phyloP scores from a whole-genome alignment of 495 filamentous ascomycete genomes.

The Extremus antarcticus region DNA sequence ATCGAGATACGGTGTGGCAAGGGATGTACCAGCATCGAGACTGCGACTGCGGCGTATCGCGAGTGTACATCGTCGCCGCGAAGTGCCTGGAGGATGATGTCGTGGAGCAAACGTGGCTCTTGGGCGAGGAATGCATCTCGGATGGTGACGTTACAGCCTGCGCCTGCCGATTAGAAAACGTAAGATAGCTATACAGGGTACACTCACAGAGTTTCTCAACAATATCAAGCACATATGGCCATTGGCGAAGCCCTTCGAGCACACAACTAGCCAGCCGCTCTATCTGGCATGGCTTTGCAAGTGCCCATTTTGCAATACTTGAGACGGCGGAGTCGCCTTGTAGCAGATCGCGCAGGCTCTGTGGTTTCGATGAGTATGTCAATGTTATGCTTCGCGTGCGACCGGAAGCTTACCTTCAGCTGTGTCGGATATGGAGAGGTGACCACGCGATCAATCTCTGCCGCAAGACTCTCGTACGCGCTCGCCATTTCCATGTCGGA shows the following conservation, averaged over 20 bases:
- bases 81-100: conserved; percentile 22
- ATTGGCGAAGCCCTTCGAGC: conserved; percentile 21
- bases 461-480: background rate
- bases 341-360: conserved; percentile 23
- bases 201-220: conserved; percentile 23
- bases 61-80: background rate
- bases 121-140: conserved; percentile 19
- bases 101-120: conserved; percentile 21
- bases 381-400: background rate
- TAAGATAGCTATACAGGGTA: too few relatives aligned
- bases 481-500: background rate
- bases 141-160: conserved; percentile 20
- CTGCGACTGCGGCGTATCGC: conserved; percentile 5
- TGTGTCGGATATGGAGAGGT: conserved; percentile 14
- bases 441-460: conserved; percentile 12
- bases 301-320: conserved; percentile 16
- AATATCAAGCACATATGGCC: conserved; percentile 25
- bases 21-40: conserved; percentile 21
- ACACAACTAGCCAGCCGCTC: conserved; percentile 18
- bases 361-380: background rate
- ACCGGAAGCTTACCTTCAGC: conserved; percentile 8
- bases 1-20: conserved; percentile 21
- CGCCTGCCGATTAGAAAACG: too few relatives aligned
- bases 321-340: background rate
- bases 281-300: conserved; percentile 21